Conservation (phyloP, 2,329 filamentous ascomycete species). For the Fusarium keratoplasticum region DNA sequence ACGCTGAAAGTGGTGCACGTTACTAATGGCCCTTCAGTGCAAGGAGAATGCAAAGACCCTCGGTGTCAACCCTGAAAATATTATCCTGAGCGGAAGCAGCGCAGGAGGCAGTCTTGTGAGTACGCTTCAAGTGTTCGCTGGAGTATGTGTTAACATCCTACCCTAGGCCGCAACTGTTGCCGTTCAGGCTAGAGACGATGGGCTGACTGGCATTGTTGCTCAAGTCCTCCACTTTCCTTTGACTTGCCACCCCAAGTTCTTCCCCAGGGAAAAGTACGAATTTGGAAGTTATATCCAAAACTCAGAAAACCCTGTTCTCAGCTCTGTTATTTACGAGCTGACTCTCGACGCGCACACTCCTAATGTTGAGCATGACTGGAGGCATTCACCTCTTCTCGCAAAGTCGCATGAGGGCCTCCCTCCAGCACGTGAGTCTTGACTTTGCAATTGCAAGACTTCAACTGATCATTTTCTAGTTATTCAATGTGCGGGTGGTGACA, state of each 20-base stretch:
- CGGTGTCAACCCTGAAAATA: conserved; percentile 30
- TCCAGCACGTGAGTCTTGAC: conserved; percentile 29
- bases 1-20: rapidly evolving
- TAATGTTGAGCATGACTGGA: conserved; percentile 14
- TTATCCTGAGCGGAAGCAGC: conserved; percentile 38
- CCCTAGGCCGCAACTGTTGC: conserved; percentile 32
- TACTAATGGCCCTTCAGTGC: conserved; percentile 18
- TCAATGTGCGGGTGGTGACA: conserved; percentile 34
- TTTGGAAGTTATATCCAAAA: conserved; percentile 41
- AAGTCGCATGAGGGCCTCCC: conserved; percentile 24
- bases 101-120: conserved; percentile 36
- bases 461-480: conserved; percentile 32
- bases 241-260: conserved; percentile 40
- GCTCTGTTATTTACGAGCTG: conserved; percentile 13
- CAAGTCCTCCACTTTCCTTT: conserved; percentile 37
- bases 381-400: conserved; percentile 39
- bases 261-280: conserved; percentile 37
- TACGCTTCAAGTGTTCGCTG: rapidly evolving
- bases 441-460: too few relatives aligned
- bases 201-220: conserved; percentile 33
- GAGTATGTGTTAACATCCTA: not conserved
- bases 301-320: conserved; percentile 17
- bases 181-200: conserved; percentile 11
- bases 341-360: conserved; percentile 23
- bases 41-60: conserved; percentile 31